A percentile compares a stretch with the other conserved stretches of the same genome.
Evolutionary conservation across 306 rosid genomes (phyloP).

Genomic region (Medicago ruthenica): DNA sequence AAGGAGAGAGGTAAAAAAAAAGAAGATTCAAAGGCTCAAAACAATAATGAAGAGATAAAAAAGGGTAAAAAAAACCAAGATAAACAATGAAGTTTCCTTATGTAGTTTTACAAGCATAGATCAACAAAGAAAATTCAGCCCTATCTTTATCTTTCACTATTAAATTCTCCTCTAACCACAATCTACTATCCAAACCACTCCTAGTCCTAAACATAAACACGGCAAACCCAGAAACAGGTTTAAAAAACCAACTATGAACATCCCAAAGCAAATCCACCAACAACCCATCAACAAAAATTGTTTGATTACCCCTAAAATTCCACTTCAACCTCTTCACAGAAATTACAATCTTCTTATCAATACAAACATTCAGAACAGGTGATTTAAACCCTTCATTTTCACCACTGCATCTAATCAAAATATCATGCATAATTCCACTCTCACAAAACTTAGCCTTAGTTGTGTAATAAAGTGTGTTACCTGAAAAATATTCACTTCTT

Average conservation of each 20-base stretch:
- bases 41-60: constrained; percentile 11
- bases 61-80: neutral
- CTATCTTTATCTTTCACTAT: constrained; percentile 53
- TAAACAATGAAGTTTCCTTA: neutral
- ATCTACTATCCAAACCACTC: constrained; percentile 80
- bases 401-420: constrained; percentile 68
- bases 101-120: constrained; percentile 87
- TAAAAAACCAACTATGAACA: constrained; percentile 92
- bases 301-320: constrained; percentile 95
- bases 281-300: constrained; percentile 86
- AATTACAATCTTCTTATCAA: constrained; percentile 79
- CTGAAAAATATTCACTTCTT: constrained; percentile 71
- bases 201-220: constrained; percentile 94
- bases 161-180: constrained; percentile 83
- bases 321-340: constrained; percentile 88
- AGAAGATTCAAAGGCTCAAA: no score
- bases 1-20: constrained; percentile 38
- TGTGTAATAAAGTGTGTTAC: constrained; percentile 62
- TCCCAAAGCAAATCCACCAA: constrained; percentile 94
- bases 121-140: constrained; percentile 78
- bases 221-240: constrained; percentile 52
- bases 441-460: constrained; percentile 79
- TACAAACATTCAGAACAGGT: constrained; percentile 60
- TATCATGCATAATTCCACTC: constrained; percentile 66
- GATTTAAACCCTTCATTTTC: constrained; percentile 59